phyloP scores from a whole-genome alignment of 305 asterid genomes.

The Fraxinus ornus region DNA sequence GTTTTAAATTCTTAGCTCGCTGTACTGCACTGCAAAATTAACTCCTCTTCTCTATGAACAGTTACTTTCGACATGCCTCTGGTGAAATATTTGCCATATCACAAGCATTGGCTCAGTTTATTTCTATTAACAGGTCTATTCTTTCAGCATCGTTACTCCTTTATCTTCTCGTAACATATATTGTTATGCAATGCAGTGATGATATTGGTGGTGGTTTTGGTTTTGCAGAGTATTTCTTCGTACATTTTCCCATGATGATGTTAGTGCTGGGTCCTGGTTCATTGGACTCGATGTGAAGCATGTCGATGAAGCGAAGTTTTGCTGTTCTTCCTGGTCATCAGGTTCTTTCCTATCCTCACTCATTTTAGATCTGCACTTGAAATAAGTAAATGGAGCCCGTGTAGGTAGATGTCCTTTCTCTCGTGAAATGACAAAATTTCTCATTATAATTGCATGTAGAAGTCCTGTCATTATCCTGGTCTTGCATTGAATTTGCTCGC shows the following conservation, averaged over 20 bases:
- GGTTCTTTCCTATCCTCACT: constrained; percentile 38
- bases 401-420: background rate
- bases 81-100: constrained; percentile 82
- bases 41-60: constrained; percentile 23
- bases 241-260: constrained; percentile 75
- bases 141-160: constrained; percentile 10
- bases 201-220: background rate
- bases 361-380: background rate
- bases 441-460: background rate
- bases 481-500: background rate
- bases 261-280: constrained; percentile 88
- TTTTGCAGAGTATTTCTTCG: constrained; percentile 53
- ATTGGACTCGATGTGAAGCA: constrained; percentile 75
- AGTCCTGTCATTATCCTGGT: background rate
- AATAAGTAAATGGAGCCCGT: background rate
- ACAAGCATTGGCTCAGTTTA: constrained; percentile 64
- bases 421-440: background rate
- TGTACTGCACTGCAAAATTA: background rate
- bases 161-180: background rate
- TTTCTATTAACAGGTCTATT: constrained; percentile 71
- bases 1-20: background rate
- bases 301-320: constrained; percentile 74
- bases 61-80: constrained; percentile 88
- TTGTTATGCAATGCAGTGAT: background rate
- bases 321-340: constrained; percentile 80